A percentile compares a stretch with the other conserved stretches of the same genome.
phyloP scores from a whole-genome alignment of 2,329 filamentous ascomycete species.

The Colletotrichum tropicale region DNA sequence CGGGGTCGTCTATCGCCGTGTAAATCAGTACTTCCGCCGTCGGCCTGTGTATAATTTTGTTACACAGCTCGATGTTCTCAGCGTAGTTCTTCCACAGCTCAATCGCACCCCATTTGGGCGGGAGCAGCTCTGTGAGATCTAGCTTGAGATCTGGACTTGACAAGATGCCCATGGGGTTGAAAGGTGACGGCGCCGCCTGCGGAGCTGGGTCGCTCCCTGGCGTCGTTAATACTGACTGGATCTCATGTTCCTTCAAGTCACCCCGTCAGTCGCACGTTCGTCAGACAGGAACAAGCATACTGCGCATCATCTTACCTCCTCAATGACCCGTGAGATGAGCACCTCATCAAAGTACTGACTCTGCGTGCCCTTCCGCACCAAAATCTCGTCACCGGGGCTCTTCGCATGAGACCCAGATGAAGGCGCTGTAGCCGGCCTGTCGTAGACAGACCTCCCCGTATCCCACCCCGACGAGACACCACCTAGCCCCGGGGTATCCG shows the following conservation, averaged over 20 bases:
- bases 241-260: conserved; percentile 18
- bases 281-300: background rate
- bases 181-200: conserved; percentile 22
- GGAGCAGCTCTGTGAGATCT: conserved; percentile 22
- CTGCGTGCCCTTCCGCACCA: conserved; percentile 34
- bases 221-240: conserved; percentile 24
- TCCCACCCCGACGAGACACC: background rate
- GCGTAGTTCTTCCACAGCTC: conserved; percentile 34
- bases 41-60: conserved; percentile 33
- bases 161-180: conserved; percentile 37
- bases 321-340: conserved; percentile 36
- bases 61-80: conserved; percentile 30
- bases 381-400: conserved; percentile 25
- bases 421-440: background rate
- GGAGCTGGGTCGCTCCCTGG: background rate
- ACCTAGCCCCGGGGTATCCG: background rate
- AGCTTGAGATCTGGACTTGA: conserved; percentile 25
- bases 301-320: conserved; percentile 26
- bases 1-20: conserved; percentile 33
- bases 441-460: background rate
- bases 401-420: background rate
- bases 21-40: conserved; percentile 35
- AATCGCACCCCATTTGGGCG: conserved; percentile 28
- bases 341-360: conserved; percentile 43
- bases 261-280: background rate